Evolutionary conservation across 2,329 filamentous ascomycete genomes (phyloP), one percentile per base, ranked within the genome.

Genomic region (Fusarium bulbicola): DNA sequence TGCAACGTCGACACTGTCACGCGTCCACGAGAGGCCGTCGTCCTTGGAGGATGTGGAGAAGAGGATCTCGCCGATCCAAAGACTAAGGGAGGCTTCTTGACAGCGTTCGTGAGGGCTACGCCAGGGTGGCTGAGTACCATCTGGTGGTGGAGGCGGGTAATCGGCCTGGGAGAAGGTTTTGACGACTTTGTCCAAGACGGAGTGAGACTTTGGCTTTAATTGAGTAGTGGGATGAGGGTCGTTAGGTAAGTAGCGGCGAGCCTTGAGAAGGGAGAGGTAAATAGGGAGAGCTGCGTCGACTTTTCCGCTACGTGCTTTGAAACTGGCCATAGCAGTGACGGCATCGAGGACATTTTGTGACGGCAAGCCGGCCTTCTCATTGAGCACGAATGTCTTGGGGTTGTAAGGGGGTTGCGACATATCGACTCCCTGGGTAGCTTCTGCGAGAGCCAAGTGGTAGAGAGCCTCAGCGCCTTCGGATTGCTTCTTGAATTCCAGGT

Each of bases 1-100:
- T 6, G 95, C 92, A 4, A 93, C 84, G 74, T 95, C 92, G 37
- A 97, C 94, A 32, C 92, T 95, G 71, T 97, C 94, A 62, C 94
- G 90, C 2, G 95, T 97, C 95, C 95, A 98, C 11, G 91, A 91
- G 5, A 98, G 86, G 1, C 95, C 95, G 68, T 92, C 91, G 54
- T 93, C 91, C 57, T 85, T 84, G 24, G 81, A 83, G 3, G 79
- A 76, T 9, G 88, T 89, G 1, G 93, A 89, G 81, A 93, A 98
- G 37, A 98, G 87, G 58, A 98, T 97, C 83, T 98, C 95, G 66
- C 95, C 95, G 71, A 98, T 95, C 81, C 97, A 96, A 30, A 95
- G 88, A 86, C 94, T 95, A 20, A 98, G 83, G 0, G 90, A 94
- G 6, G 95, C 94, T 81, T 98, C 95, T 74, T 96, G 92, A 81